Percentiles rank a stretch among this genome's conserved stretches.
Conservation (phyloP, 2,329 filamentous ascomycete species). For the Westerdykella aurantiaca region DNA sequence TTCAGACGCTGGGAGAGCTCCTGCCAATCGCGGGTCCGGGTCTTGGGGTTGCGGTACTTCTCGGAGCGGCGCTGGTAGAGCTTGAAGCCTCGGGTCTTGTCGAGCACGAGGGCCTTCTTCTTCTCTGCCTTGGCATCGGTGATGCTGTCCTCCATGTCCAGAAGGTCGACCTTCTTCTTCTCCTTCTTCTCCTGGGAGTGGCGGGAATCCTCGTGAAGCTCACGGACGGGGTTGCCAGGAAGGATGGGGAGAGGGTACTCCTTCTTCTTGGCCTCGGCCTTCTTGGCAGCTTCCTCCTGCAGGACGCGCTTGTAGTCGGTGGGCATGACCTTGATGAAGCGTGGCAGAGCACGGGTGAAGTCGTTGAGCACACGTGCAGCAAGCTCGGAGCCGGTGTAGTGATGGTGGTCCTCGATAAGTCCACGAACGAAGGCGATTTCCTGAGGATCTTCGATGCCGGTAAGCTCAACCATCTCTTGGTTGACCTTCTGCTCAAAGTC, state of each 20-base stretch:
- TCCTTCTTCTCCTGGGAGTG: conserved; percentile 56
- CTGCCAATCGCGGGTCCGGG: conserved; percentile 85
- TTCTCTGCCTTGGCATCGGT: conserved; percentile 80
- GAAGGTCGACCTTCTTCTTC: conserved; percentile 62
- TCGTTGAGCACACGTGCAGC: conserved; percentile 91
- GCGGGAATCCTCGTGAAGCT: conserved; percentile 49
- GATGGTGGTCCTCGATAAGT: conserved; percentile 92
- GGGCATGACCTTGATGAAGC: conserved; percentile 89
- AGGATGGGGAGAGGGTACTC: conserved; percentile 76
- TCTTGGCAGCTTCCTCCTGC: conserved; percentile 77
- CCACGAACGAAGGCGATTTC: conserved; percentile 89
- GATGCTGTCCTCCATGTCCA: conserved; percentile 87
- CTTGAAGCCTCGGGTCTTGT: conserved; percentile 98
- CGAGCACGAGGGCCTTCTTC: conserved; percentile 85
- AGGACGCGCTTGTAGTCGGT: conserved; percentile 95
- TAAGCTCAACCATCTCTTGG: conserved; percentile 93
- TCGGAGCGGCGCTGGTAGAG: conserved; percentile 89
- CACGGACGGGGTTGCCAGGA: conserved; percentile 57
- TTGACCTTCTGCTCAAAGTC: conserved; percentile 94
- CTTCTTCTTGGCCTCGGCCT: conserved; percentile 74
- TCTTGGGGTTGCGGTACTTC: conserved; percentile 83
- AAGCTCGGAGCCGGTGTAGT: conserved; percentile 94
- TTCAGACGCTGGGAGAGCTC: conserved; percentile 82
- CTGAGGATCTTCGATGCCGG: conserved; percentile 71
- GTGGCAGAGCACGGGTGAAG: conserved; percentile 83